A percentile compares a stretch with the other conserved stretches of the same genome.
Conservation (phyloP, 176 grass and related monocot genomes). For the Zea luxurians region DNA sequence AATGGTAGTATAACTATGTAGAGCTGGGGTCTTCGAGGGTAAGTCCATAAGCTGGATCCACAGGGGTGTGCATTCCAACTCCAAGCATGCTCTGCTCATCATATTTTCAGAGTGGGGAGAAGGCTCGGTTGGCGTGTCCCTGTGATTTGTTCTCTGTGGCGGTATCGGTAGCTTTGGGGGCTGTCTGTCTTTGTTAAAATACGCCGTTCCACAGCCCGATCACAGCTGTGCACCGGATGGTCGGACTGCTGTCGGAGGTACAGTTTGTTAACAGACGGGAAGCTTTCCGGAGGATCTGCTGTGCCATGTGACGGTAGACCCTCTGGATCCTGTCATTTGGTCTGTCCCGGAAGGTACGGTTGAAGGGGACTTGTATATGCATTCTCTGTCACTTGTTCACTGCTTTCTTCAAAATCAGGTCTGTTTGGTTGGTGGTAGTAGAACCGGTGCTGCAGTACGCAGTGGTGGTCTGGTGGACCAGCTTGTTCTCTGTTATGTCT, state of each 20-base stretch:
- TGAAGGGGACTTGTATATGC: conserved; percentile 35
- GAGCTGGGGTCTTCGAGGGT: conserved; percentile 39
- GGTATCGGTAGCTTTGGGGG: conserved; percentile 28
- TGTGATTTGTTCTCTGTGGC: conserved; percentile 38
- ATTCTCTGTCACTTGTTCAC: conserved; percentile 32
- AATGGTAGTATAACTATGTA: conserved; percentile 32
- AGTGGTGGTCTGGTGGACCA: conserved; percentile 18
- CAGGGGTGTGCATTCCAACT: conserved; percentile 44
- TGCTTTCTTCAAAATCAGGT: conserved; percentile 10
- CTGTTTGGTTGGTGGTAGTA: conserved; percentile 13
- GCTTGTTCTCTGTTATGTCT: conserved; percentile 48
- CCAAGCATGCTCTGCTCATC: conserved; percentile 37
- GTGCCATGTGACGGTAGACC: conserved; percentile 55
- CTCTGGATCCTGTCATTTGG: conserved; percentile 56
- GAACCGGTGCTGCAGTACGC: conserved; percentile 18
- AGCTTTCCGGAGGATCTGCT: conserved; percentile 47
- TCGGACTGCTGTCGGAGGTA: conserved; percentile 65
- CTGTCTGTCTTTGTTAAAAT: conserved; percentile 43
- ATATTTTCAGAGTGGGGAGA: conserved; percentile 34
- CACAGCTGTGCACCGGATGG: conserved; percentile 66
- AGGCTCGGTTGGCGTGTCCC: conserved; percentile 29
- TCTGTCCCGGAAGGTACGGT: conserved; percentile 38
- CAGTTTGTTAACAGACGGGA: conserved; percentile 55
- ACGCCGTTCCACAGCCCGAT: conserved; percentile 41
- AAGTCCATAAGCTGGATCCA: conserved; percentile 54